Evolutionary conservation across 176 grass and related monocot genomes (phyloP).

Genomic region (Avena eriantha): DNA sequence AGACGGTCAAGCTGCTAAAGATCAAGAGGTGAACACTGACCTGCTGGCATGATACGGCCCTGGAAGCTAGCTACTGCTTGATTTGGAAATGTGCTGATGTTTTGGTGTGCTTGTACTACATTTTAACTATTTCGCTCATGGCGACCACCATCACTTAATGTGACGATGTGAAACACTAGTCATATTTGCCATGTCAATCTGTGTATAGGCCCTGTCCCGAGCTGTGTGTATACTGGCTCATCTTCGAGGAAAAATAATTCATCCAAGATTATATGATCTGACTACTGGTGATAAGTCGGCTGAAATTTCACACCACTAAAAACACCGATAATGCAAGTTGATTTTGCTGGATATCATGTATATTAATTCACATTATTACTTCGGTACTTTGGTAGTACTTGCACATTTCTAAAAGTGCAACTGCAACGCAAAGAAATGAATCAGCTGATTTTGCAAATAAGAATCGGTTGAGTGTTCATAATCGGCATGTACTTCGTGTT

Average conservation of each 20-base stretch:
- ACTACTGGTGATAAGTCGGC: neutral
- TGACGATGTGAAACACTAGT: constrained; percentile 18
- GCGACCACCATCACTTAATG: neutral
- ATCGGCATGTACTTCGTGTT: no score
- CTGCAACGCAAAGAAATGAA: no score
- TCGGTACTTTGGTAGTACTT: no score
- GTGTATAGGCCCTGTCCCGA: neutral
- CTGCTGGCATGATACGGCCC: constrained; percentile 46
- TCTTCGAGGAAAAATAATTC: neutral
- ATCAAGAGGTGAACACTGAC: constrained; percentile 41
- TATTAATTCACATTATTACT: no score
- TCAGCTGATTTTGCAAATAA: no score
- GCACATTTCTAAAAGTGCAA: no score
- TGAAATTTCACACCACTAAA: neutral
- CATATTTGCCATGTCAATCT: neutral
- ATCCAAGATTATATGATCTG: neutral
- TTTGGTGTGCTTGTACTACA: neutral
- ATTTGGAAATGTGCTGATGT: neutral
- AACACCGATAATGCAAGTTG: no score
- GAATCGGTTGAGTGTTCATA: no score
- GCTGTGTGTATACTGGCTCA: constrained; percentile 8
- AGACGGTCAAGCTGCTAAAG: constrained; percentile 47
- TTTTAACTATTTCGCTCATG: constrained; percentile 5
- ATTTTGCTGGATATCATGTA: no score
- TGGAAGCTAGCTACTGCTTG: neutral